Percentiles rank a stretch among this genome's conserved stretches.
Conservation (phyloP, 192 early-diverging fungal genomes). For the Dissophora globulifera region DNA sequence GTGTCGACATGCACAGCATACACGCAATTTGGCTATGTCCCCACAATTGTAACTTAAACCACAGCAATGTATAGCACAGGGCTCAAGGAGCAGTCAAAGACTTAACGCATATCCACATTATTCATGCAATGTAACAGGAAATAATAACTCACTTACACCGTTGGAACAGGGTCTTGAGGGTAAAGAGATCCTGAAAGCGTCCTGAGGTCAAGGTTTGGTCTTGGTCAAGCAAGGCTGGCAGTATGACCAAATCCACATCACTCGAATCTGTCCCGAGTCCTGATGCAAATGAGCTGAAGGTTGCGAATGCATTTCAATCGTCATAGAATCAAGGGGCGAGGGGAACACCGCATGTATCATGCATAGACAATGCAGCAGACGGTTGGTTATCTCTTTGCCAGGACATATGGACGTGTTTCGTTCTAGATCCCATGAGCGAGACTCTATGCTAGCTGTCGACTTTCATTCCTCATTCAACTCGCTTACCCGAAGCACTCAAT, state of each 20-base stretch:
- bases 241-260: slow-evolving; percentile 42
- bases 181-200: slow-evolving; percentile 42
- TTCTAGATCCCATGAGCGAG: too few relatives aligned
- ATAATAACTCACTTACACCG: slow-evolving; percentile 47
- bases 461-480: background rate
- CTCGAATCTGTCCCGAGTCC: slow-evolving; percentile 47
- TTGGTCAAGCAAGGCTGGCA: slow-evolving; percentile 44
- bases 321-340: too few relatives aligned
- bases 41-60: too few relatives aligned
- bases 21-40: too few relatives aligned
- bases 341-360: background rate
- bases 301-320: background rate
- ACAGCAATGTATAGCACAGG: slow-evolving; percentile 7
- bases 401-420: too few relatives aligned
- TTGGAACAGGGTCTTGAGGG: slow-evolving; percentile 45
- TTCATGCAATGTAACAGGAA: too few relatives aligned
- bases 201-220: slow-evolving; percentile 26
- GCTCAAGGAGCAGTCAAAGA: too few relatives aligned
- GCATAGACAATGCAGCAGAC: background rate
- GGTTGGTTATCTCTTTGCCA: slow-evolving; percentile 6
- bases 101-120: too few relatives aligned
- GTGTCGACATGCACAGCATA: background rate
- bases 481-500: slow-evolving; percentile 45
- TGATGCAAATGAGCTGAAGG: slow-evolving; percentile 46
- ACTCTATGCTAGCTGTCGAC: too few relatives aligned